Base-by-base conservation (phyloP, 176 grass and related monocot species). In the Musa schizocarpa region DNA sequence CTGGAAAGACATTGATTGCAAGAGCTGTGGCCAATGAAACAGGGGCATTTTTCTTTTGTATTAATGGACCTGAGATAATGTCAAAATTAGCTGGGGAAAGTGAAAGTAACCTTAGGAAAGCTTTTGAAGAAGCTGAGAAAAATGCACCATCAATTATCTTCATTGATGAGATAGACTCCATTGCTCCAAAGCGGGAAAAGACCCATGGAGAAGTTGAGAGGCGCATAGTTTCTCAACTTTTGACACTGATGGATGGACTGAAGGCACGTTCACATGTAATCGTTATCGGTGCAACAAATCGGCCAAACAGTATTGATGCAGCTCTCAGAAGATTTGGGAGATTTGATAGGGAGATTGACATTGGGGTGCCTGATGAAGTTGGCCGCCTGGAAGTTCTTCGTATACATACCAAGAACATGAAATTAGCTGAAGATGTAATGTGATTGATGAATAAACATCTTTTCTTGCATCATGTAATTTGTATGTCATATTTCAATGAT, bases 151-250 rank as follows among this genome's bases (percentile, higher is more conserved):
- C 67, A 29, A 69, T 74, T 55, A 76, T 85, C 1, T 89, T 89
- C 68, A 80, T 89, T 73, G 87, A 89, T 73, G 87, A 89, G 83
- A 80, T 89, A 69, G 83, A 89, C 80, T 77, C 83, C 43, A 85
- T 89, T 63, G 83, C 83, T 11, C 80, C 87, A 25, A 85, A 78
- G 66, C 80, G 80, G 62, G 87, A 89, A 14, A 89, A 85, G 83
- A 80, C 87, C 0, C 80, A 83, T 64, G 80, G 83, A 54, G 83
- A 89, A 77, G 87, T 89, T 29, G 87, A 89, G 76, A 76, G 77
- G 11, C 83, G 77, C 54, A 53, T 89, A 9, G 87, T 89, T 1
- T 89, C 87, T 67, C 80, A 85, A 72, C 87, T 89, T 13, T 82
- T 88, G 34, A 85, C 82, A 64, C 72, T 88, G 65, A 88, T 88